phyloP scores from a whole-genome alignment of 768 basidiomycete species.

The Lentinula guzmanii region DNA sequence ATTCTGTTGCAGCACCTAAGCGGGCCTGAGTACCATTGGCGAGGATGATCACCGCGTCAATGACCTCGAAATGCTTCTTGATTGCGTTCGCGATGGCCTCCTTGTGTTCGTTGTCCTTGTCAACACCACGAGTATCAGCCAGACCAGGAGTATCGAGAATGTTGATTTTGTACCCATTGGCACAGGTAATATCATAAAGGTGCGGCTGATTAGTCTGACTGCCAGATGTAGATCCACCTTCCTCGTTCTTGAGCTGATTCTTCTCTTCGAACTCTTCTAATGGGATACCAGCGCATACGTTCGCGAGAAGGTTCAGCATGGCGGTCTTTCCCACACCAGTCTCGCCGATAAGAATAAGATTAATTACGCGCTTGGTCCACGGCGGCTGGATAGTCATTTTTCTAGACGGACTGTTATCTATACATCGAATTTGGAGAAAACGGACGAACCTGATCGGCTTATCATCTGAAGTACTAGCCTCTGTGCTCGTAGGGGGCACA shows the following conservation, averaged over 20 bases:
- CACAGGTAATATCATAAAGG: background rate
- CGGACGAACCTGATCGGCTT: background rate
- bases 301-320: slow-evolving; percentile 12
- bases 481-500: background rate
- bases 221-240: background rate
- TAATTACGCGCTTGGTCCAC: background rate
- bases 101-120: slow-evolving; percentile 19
- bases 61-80: slow-evolving; percentile 10
- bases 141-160: slow-evolving; percentile 24
- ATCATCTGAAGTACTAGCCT: background rate
- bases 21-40: slow-evolving; percentile 20
- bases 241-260: background rate
- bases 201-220: background rate
- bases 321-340: slow-evolving; percentile 15
- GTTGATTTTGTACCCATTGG: slow-evolving; percentile 9
- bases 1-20: slow-evolving; percentile 17
- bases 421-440: background rate
- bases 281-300: slow-evolving; percentile 9
- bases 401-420: background rate
- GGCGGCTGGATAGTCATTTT: slow-evolving; percentile 3
- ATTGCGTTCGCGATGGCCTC: slow-evolving; percentile 17
- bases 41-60: slow-evolving; percentile 22
- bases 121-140: slow-evolving; percentile 20
- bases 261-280: background rate
- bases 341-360: slow-evolving; percentile 9